These are phyloP conservation scores for Phytophthora cryptogea DNA, from an alignment of 352 stramenopile species.

Conservation along the genomic window DNA sequence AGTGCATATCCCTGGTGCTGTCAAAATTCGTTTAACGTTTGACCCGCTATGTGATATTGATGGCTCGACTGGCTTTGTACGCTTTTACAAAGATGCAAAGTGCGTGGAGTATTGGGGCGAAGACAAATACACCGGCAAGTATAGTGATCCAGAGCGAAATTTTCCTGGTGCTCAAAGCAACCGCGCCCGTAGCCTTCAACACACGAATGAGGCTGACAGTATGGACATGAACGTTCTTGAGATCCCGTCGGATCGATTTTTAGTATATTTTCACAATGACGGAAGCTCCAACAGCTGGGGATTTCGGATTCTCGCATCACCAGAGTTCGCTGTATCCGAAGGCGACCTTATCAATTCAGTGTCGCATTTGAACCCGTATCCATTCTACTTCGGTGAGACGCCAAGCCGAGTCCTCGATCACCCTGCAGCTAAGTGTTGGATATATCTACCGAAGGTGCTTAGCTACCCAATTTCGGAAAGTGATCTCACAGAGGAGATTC, in stretches of 20 bases:
- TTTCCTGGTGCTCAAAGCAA: slow-evolving; percentile 75
- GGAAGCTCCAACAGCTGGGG: slow-evolving; percentile 61
- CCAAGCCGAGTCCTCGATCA: slow-evolving; percentile 53
- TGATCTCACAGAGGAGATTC: slow-evolving; percentile 56
- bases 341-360: slow-evolving; percentile 8
- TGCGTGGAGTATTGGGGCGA: slow-evolving; percentile 78
- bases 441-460: slow-evolving; percentile 61
- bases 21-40: slow-evolving; percentile 76
- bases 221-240: slow-evolving; percentile 45
- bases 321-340: slow-evolving; percentile 38
- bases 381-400: slow-evolving; percentile 75
- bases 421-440: slow-evolving; percentile 59
- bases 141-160: slow-evolving; percentile 74
- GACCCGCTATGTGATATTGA: slow-evolving; percentile 74
- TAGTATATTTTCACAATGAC: slow-evolving; percentile 78
- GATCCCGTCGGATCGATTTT: slow-evolving; percentile 67
- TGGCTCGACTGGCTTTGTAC: slow-evolving; percentile 61
- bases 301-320: slow-evolving; percentile 63
- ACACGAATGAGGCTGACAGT: slow-evolving; percentile 14
- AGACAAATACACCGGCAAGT: slow-evolving; percentile 71
- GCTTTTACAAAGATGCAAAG: slow-evolving; percentile 70
- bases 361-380: slow-evolving; percentile 55
- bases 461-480: slow-evolving; percentile 52
- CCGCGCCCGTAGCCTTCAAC: slow-evolving; percentile 36
- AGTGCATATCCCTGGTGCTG: slow-evolving; percentile 72